Evolutionary conservation across 805 yeast genomes (phyloP).

Genomic region (Cyberlindnera saturnus): DNA sequence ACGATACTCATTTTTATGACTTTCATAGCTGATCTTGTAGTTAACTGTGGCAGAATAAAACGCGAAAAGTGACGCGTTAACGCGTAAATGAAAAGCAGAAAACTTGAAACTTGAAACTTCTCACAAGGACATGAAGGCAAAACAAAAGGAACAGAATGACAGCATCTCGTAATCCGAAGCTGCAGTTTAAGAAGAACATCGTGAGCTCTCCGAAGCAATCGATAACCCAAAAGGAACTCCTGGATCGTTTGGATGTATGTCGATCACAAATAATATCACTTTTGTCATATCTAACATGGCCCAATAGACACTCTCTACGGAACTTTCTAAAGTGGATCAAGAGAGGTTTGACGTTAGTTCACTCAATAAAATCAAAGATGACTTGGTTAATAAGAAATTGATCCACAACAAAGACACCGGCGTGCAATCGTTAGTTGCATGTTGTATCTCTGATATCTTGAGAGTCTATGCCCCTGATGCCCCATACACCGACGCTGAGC

Average conservation of each 20-base stretch:
- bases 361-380: conserved; percentile 40
- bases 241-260: conserved; percentile 45
- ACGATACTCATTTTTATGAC: too few species aligned
- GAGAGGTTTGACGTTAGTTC: conserved; percentile 45
- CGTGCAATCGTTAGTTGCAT: conserved; percentile 62
- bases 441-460: conserved; percentile 70
- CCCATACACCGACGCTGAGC: conserved; percentile 63
- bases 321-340: conserved; percentile 57
- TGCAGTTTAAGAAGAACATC: conserved; percentile 40
- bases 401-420: conserved; percentile 58
- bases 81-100: neutral
- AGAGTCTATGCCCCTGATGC: conserved; percentile 86
- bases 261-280: neutral
- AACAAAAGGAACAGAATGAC: conserved; percentile 8
- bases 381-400: conserved; percentile 53
- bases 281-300: conserved; percentile 5
- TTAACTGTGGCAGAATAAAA: too few species aligned
- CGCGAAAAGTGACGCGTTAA: neutral
- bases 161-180: conserved; percentile 13
- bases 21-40: too few species aligned
- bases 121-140: too few species aligned
- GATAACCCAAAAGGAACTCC: conserved; percentile 56
- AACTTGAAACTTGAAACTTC: too few species aligned
- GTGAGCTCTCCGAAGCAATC: conserved; percentile 51
- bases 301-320: conserved; percentile 45